phyloP scores from a whole-genome alignment of 129 eudicot species.

The Flaveria ramosissima region DNA sequence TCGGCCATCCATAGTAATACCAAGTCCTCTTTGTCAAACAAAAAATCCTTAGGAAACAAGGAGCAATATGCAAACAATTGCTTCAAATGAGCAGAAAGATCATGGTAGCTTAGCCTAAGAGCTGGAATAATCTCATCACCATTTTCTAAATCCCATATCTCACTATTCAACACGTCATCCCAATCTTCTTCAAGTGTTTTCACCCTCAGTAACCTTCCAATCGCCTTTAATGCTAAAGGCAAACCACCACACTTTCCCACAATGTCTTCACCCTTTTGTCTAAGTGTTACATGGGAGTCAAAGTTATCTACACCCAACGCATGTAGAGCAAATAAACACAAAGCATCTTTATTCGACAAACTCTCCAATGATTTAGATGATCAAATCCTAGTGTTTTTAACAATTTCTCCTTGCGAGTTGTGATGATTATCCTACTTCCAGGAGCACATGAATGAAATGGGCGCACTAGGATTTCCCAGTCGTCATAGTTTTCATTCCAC shows the following conservation, averaged over 20 bases:
- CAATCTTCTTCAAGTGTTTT: slow-evolving; percentile 3
- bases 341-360: slow-evolving; percentile 27
- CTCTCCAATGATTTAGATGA: background rate
- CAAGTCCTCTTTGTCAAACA: slow-evolving; percentile 9
- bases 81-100: background rate
- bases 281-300: slow-evolving; percentile 18
- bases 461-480: background rate
- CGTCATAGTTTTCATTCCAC: no score
- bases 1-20: slow-evolving; percentile 1
- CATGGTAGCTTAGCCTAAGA: slow-evolving; percentile 9
- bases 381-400: no score
- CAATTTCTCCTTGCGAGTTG: no score
- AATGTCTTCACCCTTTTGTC: slow-evolving; percentile 27
- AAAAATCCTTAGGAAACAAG: slow-evolving; percentile 9
- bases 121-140: background rate
- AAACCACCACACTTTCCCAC: slow-evolving; percentile 35
- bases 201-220: slow-evolving; percentile 30
- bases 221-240: slow-evolving; percentile 35
- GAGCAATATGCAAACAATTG: slow-evolving; percentile 10
- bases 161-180: background rate
- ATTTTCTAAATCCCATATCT: background rate
- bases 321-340: slow-evolving; percentile 34
- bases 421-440: no score
- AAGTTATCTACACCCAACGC: slow-evolving; percentile 31
- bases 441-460: no score